Base-by-base conservation (phyloP, 371 early-diverging fungal genomes). In the Apophysomyces trapeziformis region DNA sequence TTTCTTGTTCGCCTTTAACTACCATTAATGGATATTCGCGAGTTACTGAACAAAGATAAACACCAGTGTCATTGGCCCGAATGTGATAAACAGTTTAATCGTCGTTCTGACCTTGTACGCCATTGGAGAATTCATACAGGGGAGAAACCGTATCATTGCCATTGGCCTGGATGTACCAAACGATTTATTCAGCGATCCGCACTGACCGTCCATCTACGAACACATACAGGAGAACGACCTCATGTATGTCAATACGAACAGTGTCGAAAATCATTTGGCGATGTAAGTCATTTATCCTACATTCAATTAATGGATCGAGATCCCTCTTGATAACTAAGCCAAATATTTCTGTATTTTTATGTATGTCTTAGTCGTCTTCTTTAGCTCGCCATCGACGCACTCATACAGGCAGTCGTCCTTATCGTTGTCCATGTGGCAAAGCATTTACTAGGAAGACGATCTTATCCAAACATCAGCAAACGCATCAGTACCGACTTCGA, bases 181-280 rank as follows among this genome's bases (percentile, higher is more conserved):
- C 87, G 86, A 47, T 93, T 93, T 62, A 89, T 93, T 72, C 93
- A 92, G 74, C 80, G 90, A 21, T 92, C 92, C 6, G 93, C 93
- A 14, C 78, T 93, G 68, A 91, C 89, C 2, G 92, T 92, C 44
- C 93, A 93, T 68, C 79, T 85, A 60, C 85, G 93, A 63, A 92
- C 92, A 3, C 93, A 93, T 70, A 87, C 93, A 7, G 93, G 93
- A 16, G 93, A 92, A 68, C 80, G 89, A 50, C 93, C 93, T 18
- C 93, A 93, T 70, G 73, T 84, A 37, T 93, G 93, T 65, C 86
- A 89, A 75, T 79, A 85, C 21, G 75, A 79, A 37, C 69, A 77
- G 38, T 89, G 89, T 68, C 78, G 82, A 14, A 87, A 87, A 73
- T 75, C 87, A 32, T 89, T 89, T 61, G 61, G 65, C 14, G 69